Evolutionary conservation across 257 asterid species (phyloP).

Genomic region (Leptodermis oblonga): DNA sequence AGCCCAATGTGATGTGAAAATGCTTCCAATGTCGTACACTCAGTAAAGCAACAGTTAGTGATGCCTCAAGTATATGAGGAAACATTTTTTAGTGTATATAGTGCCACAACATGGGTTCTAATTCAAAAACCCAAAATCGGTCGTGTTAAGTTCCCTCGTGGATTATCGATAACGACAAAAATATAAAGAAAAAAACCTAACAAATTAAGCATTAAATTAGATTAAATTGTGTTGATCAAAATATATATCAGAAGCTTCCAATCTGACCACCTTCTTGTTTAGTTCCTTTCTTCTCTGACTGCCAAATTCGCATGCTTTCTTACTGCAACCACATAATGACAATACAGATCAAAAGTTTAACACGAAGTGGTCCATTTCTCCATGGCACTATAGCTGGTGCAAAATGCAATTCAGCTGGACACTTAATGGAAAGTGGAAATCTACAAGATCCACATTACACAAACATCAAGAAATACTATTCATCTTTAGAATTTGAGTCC

Average conservation of each 20-base stretch:
- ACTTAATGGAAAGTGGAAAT: slow-evolving; percentile 10
- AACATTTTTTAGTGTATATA: no score
- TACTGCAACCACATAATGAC: not conserved
- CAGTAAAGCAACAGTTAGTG: no score
- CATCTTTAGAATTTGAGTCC: no score
- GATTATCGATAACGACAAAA: no score
- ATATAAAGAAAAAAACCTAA: not conserved
- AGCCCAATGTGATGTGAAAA: no score
- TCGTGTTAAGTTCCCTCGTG: no score
- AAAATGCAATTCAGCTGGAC: not conserved
- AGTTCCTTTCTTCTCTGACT: slow-evolving; percentile 2
- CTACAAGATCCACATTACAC: not conserved
- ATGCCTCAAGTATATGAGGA: no score
- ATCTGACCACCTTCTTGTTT: not conserved
- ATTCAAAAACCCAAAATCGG: no score
- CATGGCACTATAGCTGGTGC: not conserved
- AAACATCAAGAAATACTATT: not conserved
- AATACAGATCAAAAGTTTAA: not conserved
- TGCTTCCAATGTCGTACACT: no score
- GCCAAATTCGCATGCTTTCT: not conserved
- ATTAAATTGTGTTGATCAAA: not conserved
- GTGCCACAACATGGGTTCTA: no score
- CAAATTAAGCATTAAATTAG: not conserved
- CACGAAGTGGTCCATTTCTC: not conserved
- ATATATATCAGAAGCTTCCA: slow-evolving; percentile 15